Evolutionary conservation across 1,284 basidiomycete species (phyloP).

Genomic region (Ustilago crameri): DNA sequence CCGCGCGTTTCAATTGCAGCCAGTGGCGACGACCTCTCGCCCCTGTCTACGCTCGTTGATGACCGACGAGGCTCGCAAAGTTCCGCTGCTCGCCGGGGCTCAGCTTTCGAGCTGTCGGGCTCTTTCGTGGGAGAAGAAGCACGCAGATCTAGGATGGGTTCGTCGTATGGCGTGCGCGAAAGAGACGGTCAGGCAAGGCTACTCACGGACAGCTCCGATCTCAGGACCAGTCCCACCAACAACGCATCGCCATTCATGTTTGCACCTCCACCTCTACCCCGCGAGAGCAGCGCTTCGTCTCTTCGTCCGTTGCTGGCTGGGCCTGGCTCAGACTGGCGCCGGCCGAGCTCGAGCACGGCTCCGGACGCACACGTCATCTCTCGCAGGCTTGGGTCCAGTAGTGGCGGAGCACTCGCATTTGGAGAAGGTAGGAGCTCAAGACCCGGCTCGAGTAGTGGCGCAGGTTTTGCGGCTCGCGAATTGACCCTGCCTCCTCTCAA

Average conservation of each 20-base stretch:
- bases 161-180: constrained; percentile 26
- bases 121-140: constrained; percentile 7
- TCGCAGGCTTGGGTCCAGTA: constrained; percentile 32
- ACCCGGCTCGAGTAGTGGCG: constrained; percentile 32
- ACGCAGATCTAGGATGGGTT: constrained; percentile 20
- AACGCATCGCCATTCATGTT: constrained; percentile 61
- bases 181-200: constrained; percentile 20
- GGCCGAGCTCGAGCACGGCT: constrained; percentile 44
- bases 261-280: constrained; percentile 52
- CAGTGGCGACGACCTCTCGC: constrained; percentile 23
- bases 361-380: constrained; percentile 46
- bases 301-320: constrained; percentile 22
- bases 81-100: constrained; percentile 25
- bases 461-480: constrained; percentile 7
- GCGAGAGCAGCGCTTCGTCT: constrained; percentile 26
- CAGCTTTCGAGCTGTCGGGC: constrained; percentile 17
- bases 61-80: constrained; percentile 30
- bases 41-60: constrained; percentile 28
- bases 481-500: constrained; percentile 36
- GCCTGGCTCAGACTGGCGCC: constrained; percentile 30
- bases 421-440: constrained; percentile 29
- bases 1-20: constrained; percentile 19
- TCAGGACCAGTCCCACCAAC: constrained; percentile 44
- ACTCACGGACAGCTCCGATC: constrained; percentile 47
- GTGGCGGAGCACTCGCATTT: constrained; percentile 17